A percentile compares a stretch with the other conserved stretches of the same genome.
These are phyloP conservation scores for Magnolia kwangsiensis DNA, from an alignment of 164 flowering plant genomes.

Conservation along the genomic window DNA sequence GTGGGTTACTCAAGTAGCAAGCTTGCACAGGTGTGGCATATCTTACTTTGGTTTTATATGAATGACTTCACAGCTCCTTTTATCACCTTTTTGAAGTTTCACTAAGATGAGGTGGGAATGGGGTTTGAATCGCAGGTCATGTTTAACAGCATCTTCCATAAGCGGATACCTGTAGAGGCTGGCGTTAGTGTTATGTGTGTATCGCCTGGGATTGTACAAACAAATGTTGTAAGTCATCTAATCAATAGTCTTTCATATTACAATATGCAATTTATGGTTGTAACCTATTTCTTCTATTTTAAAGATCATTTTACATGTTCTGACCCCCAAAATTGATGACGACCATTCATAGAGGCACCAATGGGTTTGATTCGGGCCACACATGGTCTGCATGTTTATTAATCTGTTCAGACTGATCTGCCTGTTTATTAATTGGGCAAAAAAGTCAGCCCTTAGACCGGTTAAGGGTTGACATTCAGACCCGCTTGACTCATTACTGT, in stretches of 20 bases:
- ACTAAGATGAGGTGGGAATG: not conserved
- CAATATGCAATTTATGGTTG: not conserved
- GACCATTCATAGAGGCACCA: not conserved
- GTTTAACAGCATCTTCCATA: constrained; percentile 87
- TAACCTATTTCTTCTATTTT: not conserved
- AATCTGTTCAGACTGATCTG: not conserved
- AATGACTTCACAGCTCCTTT: not conserved
- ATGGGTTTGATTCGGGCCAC: not conserved
- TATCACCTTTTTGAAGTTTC: not conserved
- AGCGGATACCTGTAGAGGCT: constrained; percentile 82
- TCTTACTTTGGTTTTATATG: not conserved
- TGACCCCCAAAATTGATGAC: not conserved
- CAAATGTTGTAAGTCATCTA: constrained; percentile 80
- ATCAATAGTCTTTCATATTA: not conserved
- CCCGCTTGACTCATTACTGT: not conserved
- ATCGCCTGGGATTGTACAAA: constrained; percentile 89
- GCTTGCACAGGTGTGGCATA: constrained; percentile 71
- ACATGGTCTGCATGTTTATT: not conserved
- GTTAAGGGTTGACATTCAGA: not conserved
- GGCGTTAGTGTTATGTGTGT: constrained; percentile 83
- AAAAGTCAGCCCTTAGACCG: no score
- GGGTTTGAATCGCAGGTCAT: constrained; percentile 58
- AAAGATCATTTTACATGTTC: not conserved
- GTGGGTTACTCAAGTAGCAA: constrained; percentile 88
- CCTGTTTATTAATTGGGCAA: no score